phyloP scores from a whole-genome alignment of 1,284 basidiomycete species.

The Polyporus tsugae region DNA sequence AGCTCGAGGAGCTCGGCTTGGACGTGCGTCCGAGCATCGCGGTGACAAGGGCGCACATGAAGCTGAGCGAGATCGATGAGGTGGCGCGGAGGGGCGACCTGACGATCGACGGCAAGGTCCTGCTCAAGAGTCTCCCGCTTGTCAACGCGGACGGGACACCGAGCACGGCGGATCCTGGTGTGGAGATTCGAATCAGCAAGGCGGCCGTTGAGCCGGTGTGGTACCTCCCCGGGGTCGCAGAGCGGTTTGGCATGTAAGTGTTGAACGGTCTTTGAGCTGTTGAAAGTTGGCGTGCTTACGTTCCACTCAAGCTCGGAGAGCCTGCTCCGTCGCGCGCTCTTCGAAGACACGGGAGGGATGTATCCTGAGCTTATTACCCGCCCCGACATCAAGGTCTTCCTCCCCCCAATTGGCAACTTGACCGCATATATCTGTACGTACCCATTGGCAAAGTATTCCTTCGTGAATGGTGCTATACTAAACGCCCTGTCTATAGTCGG shows the following conservation, averaged over 20 bases:
- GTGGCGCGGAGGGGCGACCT: constrained; percentile 79
- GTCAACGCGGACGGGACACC: constrained; percentile 68
- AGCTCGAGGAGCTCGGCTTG: constrained; percentile 70
- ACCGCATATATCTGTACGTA: constrained; percentile 92
- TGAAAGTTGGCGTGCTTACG: constrained; percentile 1
- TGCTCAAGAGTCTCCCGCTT: constrained; percentile 69
- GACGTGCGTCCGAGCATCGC: constrained; percentile 93
- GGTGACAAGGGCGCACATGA: constrained; percentile 89
- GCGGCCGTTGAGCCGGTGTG: constrained; percentile 94
- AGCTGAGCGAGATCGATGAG: constrained; percentile 92
- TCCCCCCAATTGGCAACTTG: constrained; percentile 92
- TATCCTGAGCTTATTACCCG: constrained; percentile 96
- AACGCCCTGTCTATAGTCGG: constrained; percentile 62
- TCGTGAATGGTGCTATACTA: background rate
- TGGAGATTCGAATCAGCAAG: constrained; percentile 90
- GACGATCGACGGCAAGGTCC: constrained; percentile 84
- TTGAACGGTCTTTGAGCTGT: background rate
- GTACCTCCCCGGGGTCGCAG: constrained; percentile 94
- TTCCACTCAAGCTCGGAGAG: constrained; percentile 72
- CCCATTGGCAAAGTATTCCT: background rate
- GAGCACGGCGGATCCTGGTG: constrained; percentile 75
- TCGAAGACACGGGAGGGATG: constrained; percentile 96
- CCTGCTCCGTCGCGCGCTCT: constrained; percentile 86
- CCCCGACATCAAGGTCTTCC: constrained; percentile 94
- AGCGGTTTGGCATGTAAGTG: constrained; percentile 87